Percentiles rank a stretch among this genome's conserved stretches.
Evolutionary conservation across 352 stramenopile genomes (phyloP).

Genomic region (Phytopythium chamaehyphon): DNA sequence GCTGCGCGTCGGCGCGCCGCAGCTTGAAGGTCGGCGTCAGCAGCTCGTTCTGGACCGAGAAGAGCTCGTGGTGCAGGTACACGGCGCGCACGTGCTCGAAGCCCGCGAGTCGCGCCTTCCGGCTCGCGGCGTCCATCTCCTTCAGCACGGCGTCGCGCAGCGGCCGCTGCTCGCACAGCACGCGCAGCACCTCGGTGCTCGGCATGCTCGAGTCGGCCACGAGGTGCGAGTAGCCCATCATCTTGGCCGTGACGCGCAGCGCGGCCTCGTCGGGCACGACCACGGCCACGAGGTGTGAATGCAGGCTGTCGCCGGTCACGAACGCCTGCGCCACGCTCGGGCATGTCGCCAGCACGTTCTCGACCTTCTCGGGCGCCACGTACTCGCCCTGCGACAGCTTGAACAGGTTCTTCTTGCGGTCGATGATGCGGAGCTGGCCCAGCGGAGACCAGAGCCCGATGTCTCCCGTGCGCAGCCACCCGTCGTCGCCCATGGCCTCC

Average conservation of each 20-base stretch:
- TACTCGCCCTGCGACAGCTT: constrained; percentile 96
- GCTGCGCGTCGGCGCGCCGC: constrained; percentile 76
- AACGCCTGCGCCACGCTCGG: constrained; percentile 93
- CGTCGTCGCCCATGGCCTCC: constrained; percentile 88
- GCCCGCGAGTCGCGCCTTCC: constrained; percentile 71
- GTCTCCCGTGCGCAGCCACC: constrained; percentile 97
- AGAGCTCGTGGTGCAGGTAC: constrained; percentile 88
- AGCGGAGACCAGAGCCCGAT: constrained; percentile 93
- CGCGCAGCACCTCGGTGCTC: constrained; percentile 16
- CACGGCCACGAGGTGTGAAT: constrained; percentile 93
- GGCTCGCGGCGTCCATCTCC: constrained; percentile 50
- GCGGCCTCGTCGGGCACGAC: constrained; percentile 79
- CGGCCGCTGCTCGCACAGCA: constrained; percentile 49
- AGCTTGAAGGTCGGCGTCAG: constrained; percentile 98
- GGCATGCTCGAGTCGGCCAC: constrained; percentile 9
- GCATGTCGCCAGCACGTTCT: constrained; percentile 90
- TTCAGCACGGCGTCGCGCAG: constrained; percentile 38
- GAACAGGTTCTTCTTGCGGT: constrained; percentile 94
- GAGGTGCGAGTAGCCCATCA: constrained; percentile 20
- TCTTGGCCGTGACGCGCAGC: constrained; percentile 28
- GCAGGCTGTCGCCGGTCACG: constrained; percentile 95
- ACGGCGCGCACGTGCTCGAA: constrained; percentile 93
- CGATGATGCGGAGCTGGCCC: constrained; percentile 89
- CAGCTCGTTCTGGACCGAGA: constrained; percentile 92
- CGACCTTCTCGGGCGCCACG: constrained; percentile 96